A percentile compares a stretch with the other conserved stretches of the same genome.
Evolutionary conservation across 2,329 filamentous ascomycete species (phyloP).

Genomic region (Blastomyces emzantsi): DNA sequence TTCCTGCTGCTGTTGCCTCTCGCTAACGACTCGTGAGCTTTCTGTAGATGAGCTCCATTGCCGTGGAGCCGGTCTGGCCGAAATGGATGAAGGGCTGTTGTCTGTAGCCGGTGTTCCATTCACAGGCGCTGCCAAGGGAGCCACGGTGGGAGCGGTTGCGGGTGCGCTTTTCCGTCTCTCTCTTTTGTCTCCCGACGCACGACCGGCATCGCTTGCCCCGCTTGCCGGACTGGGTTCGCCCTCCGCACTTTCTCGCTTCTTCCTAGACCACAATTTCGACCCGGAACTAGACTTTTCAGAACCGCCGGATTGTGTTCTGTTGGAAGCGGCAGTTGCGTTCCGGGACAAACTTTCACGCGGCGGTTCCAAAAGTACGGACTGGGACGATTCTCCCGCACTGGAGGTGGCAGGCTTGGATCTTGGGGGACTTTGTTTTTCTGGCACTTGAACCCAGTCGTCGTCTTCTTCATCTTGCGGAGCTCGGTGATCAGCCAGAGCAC

Average conservation of each 20-base stretch:
- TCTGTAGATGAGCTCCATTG: slow-evolving; percentile 5
- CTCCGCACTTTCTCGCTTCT: not conserved
- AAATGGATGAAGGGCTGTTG: not conserved
- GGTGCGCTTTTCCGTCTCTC: not conserved
- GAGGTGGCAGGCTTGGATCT: not conserved
- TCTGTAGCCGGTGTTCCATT: not conserved
- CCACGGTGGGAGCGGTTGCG: not conserved
- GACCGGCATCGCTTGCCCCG: too few relatives aligned
- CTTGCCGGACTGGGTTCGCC: not conserved
- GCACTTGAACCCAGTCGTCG: not conserved
- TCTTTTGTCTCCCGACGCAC: not conserved
- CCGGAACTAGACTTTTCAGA: not conserved
- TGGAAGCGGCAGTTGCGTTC: not conserved
- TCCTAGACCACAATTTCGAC: not conserved
- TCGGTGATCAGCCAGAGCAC: not conserved
- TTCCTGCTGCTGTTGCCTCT: not conserved
- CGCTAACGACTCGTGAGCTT: not conserved
- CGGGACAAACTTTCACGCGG: not conserved
- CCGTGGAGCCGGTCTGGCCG: not conserved
- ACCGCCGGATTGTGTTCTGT: not conserved
- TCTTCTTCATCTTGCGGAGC: not conserved
- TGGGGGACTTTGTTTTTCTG: not conserved
- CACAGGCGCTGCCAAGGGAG: too few relatives aligned
- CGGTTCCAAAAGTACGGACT: not conserved
- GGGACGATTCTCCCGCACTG: not conserved